Conservation (phyloP, 148 eudicot genomes). For the Vaccinium corymbosum region DNA sequence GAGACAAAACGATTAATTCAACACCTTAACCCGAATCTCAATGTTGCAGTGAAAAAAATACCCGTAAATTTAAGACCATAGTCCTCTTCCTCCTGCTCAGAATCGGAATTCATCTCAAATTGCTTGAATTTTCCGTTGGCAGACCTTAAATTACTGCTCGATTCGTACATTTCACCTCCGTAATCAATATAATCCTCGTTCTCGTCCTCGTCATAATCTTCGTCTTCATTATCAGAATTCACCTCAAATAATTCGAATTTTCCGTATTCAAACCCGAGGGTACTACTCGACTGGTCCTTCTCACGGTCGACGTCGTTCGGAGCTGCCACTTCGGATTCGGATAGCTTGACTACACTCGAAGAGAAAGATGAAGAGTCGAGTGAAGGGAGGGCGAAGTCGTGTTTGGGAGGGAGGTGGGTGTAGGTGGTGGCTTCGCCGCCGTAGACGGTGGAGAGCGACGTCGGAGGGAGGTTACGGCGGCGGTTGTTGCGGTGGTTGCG, state of each 20-base stretch:
- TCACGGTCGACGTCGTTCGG: neutral
- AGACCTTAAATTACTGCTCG: conserved; percentile 2
- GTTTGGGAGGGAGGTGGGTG: conserved; percentile 66
- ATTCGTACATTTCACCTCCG: conserved; percentile 10
- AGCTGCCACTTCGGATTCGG: conserved; percentile 21
- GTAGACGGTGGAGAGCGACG: conserved; percentile 19
- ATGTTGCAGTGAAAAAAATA: neutral
- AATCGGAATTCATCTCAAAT: conserved; percentile 33
- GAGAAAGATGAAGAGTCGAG: conserved; percentile 11
- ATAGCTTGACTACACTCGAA: conserved; percentile 35
- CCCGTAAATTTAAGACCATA: neutral
- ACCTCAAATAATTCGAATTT: conserved; percentile 30
- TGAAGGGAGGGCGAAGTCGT: conserved; percentile 28
- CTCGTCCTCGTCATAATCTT: conserved; percentile 8
- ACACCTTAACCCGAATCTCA: no score
- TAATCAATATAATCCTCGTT: conserved; percentile 15
- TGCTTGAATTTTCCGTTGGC: conserved; percentile 22
- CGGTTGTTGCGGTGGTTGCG: conserved; percentile 19
- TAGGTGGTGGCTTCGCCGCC: conserved; percentile 79
- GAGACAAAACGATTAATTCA: no score
- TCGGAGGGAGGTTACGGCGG: neutral
- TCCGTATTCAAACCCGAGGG: conserved; percentile 18
- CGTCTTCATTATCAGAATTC: conserved; percentile 28
- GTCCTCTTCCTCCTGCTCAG: conserved; percentile 9
- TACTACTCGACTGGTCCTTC: neutral